Percentiles rank a stretch among this genome's conserved stretches.
phyloP scores from a whole-genome alignment of 306 rosid genomes.

The Begonia masoniana region DNA sequence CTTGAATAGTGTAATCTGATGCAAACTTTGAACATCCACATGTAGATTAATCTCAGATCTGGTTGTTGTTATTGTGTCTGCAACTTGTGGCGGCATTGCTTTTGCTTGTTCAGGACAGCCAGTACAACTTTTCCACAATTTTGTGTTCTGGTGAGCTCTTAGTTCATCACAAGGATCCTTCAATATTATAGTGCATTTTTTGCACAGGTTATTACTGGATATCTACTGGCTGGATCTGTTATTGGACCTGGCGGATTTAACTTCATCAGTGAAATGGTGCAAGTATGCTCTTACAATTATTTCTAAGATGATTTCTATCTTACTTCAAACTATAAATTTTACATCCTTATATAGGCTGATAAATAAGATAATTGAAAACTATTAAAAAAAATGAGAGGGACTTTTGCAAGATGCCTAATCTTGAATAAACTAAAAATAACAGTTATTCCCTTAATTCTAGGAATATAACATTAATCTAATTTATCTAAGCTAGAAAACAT shows the following conservation, averaged over 20 bases:
- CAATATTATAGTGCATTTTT: conserved; percentile 8
- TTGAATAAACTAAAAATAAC: no score
- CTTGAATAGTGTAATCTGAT: conserved; percentile 9
- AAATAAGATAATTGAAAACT: no score
- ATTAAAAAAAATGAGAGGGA: no score
- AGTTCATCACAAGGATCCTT: conserved; percentile 3
- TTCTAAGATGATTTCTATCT: neutral
- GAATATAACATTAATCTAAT: no score
- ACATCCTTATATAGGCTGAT: no score
- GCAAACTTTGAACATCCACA: conserved; percentile 6
- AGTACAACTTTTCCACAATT: conserved; percentile 16
- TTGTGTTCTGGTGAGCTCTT: conserved; percentile 3
- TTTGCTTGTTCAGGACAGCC: conserved; percentile 57
- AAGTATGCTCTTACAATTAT: conserved; percentile 28
- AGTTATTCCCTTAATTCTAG: no score
- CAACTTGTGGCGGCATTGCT: conserved; percentile 53
- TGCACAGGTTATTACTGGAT: conserved; percentile 39
- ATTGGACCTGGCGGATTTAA: conserved; percentile 47
- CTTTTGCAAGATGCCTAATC: no score
- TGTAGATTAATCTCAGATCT: conserved; percentile 42
- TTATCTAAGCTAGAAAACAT: no score
- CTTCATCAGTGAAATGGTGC: conserved; percentile 52
- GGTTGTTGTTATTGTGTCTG: conserved; percentile 42
- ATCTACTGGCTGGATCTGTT: conserved; percentile 40
- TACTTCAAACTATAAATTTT: neutral